Evolutionary conservation across 805 yeast species (phyloP).

Genomic region (Ogataea pini): DNA sequence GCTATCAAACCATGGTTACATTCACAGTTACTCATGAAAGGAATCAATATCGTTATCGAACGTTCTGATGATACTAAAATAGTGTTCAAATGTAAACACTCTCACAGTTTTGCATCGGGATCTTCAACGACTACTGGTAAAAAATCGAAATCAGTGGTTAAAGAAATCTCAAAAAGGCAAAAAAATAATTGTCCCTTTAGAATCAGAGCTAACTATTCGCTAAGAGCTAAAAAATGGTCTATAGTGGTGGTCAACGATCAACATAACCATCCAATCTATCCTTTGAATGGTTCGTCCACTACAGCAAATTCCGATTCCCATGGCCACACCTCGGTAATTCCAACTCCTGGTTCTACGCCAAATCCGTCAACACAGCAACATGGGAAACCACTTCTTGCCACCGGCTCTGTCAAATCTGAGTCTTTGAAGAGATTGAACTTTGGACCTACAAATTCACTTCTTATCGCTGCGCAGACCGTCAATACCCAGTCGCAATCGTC

Average conservation of each 20-base stretch:
- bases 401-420: conserved; percentile 3
- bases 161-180: conserved; percentile 25
- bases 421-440: conserved; percentile 17
- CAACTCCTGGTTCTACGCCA: conserved; percentile 12
- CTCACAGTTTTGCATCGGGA: conserved; percentile 23
- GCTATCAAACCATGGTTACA: conserved; percentile 66
- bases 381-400: conserved; percentile 7
- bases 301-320: not conserved
- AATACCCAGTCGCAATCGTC: conserved; percentile 18
- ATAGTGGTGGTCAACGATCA: conserved; percentile 58
- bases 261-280: conserved; percentile 54
- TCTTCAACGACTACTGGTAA: conserved; percentile 10
- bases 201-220: conserved; percentile 60
- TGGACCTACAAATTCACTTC: conserved; percentile 27
- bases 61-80: conserved; percentile 61
- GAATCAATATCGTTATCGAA: conserved; percentile 60
- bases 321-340: conserved; percentile 4
- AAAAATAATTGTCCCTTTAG: conserved; percentile 57
- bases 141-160: conserved; percentile 12
- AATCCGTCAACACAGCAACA: conserved; percentile 6
- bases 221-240: conserved; percentile 55
- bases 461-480: conserved; percentile 28
- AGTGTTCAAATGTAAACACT: conserved; percentile 59
- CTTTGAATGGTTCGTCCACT: conserved; percentile 13
- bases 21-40: conserved; percentile 46